Base-by-base conservation (phyloP, 176 grass and related monocot species). In the Oryza rufipogon region DNA sequence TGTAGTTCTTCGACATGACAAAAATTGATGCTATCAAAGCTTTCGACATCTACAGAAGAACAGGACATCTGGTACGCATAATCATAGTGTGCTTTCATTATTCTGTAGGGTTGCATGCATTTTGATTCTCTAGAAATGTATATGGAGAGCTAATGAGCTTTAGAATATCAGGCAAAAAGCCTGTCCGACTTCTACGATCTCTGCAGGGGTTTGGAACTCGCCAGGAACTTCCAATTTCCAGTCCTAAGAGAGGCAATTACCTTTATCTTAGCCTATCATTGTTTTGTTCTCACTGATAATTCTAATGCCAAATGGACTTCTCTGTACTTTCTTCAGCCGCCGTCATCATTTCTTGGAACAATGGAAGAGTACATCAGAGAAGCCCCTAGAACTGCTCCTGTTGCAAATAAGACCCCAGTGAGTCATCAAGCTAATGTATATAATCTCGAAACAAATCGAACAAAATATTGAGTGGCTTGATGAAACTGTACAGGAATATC, bases 361-460 rank as follows among this genome's bases (percentile, higher is more conserved):
- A 97, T 97, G 95, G 95, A 97, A 71, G 95, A 97, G 80, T 97
- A 97, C 75, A 94, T 97, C 71, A 92, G 76, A 91, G 92, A 97
- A 90, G 90, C 92, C 20, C 88, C 95, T 63, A 78, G 81, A 75
- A 87, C 75, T 39, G 84, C 51, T 73, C 36, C 85, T 47, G 48
- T 90, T 8, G 64, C 81, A 75, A 83, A 87, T 38, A 85, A 89
- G 83, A 89, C 92, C 72, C 74, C 88, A 23, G 95, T 94, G 54
- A 97, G 88, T 87, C 48, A 58, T 17, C 85, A 46, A 70, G 44
- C 33, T 84, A 44, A 25, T 54, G 51, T 16, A 6, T 28, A 10
- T 41, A 9, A 19, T 6, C 9, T 41, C 6, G 13, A 5, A 80
- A 19, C 25, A 56, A 56, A 56, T 56, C 2, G 5, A 56, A 39